Conservation (phyloP, 345 rosid species). For the Bretschneidera sinensis region DNA sequence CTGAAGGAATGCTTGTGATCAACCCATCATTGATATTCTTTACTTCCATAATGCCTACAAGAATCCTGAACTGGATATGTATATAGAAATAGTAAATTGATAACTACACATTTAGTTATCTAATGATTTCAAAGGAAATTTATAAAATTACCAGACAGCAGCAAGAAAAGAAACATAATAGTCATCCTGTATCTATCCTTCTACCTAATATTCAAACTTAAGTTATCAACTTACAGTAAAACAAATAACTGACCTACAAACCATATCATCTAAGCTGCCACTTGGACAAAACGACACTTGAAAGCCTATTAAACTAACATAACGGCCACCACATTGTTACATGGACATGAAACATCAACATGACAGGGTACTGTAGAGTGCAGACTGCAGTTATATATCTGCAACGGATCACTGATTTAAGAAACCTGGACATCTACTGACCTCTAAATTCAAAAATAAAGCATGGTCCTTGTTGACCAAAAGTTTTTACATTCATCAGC, state of each 20-base stretch:
- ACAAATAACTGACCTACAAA: too few relatives aligned
- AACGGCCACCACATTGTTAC: too few relatives aligned
- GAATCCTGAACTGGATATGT: not conserved
- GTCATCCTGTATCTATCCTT: too few relatives aligned
- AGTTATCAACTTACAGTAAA: not conserved
- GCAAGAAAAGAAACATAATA: too few relatives aligned
- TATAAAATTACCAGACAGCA: too few relatives aligned
- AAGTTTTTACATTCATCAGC: constrained; percentile 17
- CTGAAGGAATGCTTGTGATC: not conserved
- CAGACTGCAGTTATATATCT: not conserved
- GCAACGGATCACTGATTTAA: not conserved
- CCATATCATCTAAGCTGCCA: too few relatives aligned
- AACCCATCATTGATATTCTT: not conserved
- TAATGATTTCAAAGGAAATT: too few relatives aligned
- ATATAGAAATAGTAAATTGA: too few relatives aligned
- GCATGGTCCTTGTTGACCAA: constrained; percentile 7
- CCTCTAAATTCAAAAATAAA: constrained; percentile 22
- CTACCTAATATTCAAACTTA: not conserved
- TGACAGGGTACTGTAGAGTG: not conserved
- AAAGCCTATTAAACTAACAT: too few relatives aligned
- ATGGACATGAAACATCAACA: not conserved
- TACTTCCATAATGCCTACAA: not conserved
- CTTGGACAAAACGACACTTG: too few relatives aligned
- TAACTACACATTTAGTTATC: too few relatives aligned
- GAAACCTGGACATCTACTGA: constrained; percentile 12